These are phyloP conservation scores for Panellus pusillus DNA, from an alignment of 768 basidiomycete genomes.

Conservation along the genomic window DNA sequence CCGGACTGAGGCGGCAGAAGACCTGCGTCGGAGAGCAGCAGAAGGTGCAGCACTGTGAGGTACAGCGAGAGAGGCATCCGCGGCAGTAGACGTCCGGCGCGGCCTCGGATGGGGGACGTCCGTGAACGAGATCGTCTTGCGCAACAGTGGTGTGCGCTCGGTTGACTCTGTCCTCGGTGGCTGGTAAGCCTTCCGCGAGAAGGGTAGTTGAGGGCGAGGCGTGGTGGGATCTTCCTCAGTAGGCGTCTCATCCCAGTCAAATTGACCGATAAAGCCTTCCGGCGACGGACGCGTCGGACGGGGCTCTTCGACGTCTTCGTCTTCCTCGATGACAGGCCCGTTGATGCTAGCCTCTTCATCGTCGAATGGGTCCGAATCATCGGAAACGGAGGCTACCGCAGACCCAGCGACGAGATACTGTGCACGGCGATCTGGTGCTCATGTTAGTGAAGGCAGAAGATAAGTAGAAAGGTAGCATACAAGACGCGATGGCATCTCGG, in stretches of 20 bases:
- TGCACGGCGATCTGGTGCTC: slow-evolving; percentile 58
- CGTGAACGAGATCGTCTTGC: slow-evolving; percentile 21
- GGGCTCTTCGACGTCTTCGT: slow-evolving; percentile 22
- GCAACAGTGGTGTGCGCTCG: slow-evolving; percentile 3
- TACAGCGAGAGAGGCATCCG: slow-evolving; percentile 10
- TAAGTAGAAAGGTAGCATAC: slow-evolving; percentile 34
- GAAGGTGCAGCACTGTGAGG: neutral
- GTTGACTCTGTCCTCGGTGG: neutral
- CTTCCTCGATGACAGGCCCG: slow-evolving; percentile 22
- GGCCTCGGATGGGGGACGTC: slow-evolving; percentile 12
- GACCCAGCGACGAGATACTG: slow-evolving; percentile 67
- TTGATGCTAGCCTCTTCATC: slow-evolving; percentile 38
- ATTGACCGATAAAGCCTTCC: slow-evolving; percentile 16
- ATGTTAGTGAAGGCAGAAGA: slow-evolving; percentile 8
- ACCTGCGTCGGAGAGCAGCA: slow-evolving; percentile 28
- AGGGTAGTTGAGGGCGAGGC: slow-evolving; percentile 11
- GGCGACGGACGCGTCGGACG: neutral
- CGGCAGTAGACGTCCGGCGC: neutral
- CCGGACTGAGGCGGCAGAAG: slow-evolving; percentile 28
- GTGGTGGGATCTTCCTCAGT: slow-evolving; percentile 10
- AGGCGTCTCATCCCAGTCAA: slow-evolving; percentile 17
- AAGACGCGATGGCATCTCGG: slow-evolving; percentile 59
- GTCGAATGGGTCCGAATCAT: slow-evolving; percentile 38
- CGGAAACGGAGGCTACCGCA: slow-evolving; percentile 50
- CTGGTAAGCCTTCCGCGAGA: slow-evolving; percentile 14